Percentiles rank a stretch among this genome's conserved stretches.
phyloP scores from a whole-genome alignment of 1,284 basidiomycete genomes.

The Ustilago sp. region DNA sequence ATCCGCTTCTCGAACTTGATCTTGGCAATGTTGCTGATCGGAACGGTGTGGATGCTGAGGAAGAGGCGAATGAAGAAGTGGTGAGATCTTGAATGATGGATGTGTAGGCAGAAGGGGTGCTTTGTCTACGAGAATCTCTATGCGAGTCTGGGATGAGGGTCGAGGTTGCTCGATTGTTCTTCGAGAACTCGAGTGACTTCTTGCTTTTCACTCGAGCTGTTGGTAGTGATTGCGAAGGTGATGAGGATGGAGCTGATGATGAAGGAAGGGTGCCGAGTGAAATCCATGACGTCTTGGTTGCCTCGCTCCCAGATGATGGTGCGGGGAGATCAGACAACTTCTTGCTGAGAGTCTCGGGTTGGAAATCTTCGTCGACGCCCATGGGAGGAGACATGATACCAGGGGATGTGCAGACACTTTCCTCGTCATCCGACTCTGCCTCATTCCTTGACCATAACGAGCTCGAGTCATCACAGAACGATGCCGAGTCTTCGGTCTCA shows the following conservation, averaged over 20 bases:
- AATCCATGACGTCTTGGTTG: constrained; percentile 18
- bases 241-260: constrained; percentile 17
- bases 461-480: constrained; percentile 35
- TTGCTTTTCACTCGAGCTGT: constrained; percentile 1
- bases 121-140: constrained; percentile 21
- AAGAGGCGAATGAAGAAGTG: constrained; percentile 25
- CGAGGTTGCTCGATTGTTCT: constrained; percentile 6
- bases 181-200: constrained; percentile 12
- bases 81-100: constrained; percentile 38
- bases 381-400: constrained; percentile 34
- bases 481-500: constrained; percentile 33
- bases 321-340: constrained; percentile 30
- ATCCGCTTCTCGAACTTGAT: constrained; percentile 9
- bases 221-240: constrained; percentile 34
- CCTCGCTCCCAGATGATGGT: neutral
- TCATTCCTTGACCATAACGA: constrained; percentile 42
- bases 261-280: constrained; percentile 30
- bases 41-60: constrained; percentile 16
- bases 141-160: constrained; percentile 19
- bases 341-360: constrained; percentile 27
- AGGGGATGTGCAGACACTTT: constrained; percentile 39
- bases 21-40: constrained; percentile 39
- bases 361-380: constrained; percentile 13
- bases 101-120: constrained; percentile 14
- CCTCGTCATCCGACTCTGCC: constrained; percentile 14